Conservation (phyloP, 2,329 filamentous ascomycete genomes). For the Aspergillus carbonarius region DNA sequence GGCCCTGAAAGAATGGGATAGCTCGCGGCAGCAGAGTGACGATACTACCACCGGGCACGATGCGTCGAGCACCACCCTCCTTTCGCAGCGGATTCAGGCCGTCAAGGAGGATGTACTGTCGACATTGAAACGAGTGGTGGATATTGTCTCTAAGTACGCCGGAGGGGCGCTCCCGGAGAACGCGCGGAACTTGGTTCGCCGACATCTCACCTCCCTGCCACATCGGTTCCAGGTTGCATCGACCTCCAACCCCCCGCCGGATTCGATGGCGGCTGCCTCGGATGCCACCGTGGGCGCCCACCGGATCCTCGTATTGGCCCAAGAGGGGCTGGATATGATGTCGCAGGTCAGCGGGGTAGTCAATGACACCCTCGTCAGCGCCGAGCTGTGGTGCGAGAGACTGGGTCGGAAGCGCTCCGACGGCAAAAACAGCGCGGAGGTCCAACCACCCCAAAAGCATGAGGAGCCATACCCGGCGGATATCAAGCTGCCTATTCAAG, state of each 20-base stretch:
- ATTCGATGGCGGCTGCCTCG: slow-evolving; percentile 34
- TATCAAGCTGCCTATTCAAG: slow-evolving; percentile 27
- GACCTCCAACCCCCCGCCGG: slow-evolving; percentile 43
- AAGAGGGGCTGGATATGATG: slow-evolving; percentile 93
- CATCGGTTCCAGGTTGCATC: slow-evolving; percentile 76
- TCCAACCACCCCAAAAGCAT: slow-evolving; percentile 17
- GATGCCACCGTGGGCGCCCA: slow-evolving; percentile 63
- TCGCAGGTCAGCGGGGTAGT: slow-evolving; percentile 83
- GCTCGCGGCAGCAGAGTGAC: slow-evolving; percentile 36
- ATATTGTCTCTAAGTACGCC: slow-evolving; percentile 83
- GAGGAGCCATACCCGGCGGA: slow-evolving; percentile 26
- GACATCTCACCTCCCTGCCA: slow-evolving; percentile 80
- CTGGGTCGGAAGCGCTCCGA: slow-evolving; percentile 57
- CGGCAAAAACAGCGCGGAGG: slow-evolving; percentile 23
- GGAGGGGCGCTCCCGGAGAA: slow-evolving; percentile 91
- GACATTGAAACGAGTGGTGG: slow-evolving; percentile 76
- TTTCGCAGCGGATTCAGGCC: slow-evolving; percentile 60
- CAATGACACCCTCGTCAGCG: slow-evolving; percentile 83
- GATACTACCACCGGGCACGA: slow-evolving; percentile 21
- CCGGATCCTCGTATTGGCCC: slow-evolving; percentile 78
- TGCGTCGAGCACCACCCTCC: slow-evolving; percentile 22
- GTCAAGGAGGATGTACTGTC: slow-evolving; percentile 72
- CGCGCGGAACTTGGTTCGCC: slow-evolving; percentile 75
- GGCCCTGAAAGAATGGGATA: slow-evolving; percentile 78
- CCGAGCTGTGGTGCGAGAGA: slow-evolving; percentile 85